Base-by-base conservation (phyloP, 2,329 filamentous ascomycete species). In the Emmonsiellopsis sp. region DNA sequence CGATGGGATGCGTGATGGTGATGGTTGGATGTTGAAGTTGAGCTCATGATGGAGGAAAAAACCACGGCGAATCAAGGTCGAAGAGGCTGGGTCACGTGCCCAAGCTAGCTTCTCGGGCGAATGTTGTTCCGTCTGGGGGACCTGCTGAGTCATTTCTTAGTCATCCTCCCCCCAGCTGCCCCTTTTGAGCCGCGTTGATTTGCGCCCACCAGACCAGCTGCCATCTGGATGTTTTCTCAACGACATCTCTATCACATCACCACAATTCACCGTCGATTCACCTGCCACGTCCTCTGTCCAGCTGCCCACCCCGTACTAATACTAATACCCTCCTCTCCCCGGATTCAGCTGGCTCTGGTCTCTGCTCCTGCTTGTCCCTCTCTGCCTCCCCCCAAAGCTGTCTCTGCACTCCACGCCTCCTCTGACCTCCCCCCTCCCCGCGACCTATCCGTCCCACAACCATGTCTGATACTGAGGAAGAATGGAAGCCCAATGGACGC, bases 401-500 rank as follows among this genome's bases (percentile, higher is more conserved):
- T 31, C 31, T 43, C 48, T 42, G 48, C 16, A 43, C 32, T 46
- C 37, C 26, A 30, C 52, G 32, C 42, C 52, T 43, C 37, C 51
- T 49, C 51, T 47, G 15, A 47, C 20, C 40, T 46, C 46, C 41
- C 50, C 37, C 46, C 47, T 42, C 40, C 32, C 42, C 49, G 54
- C 48, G 35, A 48, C 54, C 38, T 37, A 37, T 54, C 42, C 20
- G 13, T 42, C 30, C 34, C 40, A 44, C 51, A 62, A 66, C 58
- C 13, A 73, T 73, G 71, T 74, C 84, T 59, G 85, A 88, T 74
- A 79, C 80, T 60, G 85, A 88, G 67, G 80, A 80, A 65, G 84
- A 88, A 73, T 92, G 86, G 87, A 83, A 89, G 80, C 86, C 87
- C 62, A 91, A 76, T 67, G 82, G 79, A 65, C 86, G 89, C 60